Percentiles rank a stretch among this genome's conserved stretches.
phyloP scores from a whole-genome alignment of 148 eudicot genomes.

The Rhododendron henanense region DNA sequence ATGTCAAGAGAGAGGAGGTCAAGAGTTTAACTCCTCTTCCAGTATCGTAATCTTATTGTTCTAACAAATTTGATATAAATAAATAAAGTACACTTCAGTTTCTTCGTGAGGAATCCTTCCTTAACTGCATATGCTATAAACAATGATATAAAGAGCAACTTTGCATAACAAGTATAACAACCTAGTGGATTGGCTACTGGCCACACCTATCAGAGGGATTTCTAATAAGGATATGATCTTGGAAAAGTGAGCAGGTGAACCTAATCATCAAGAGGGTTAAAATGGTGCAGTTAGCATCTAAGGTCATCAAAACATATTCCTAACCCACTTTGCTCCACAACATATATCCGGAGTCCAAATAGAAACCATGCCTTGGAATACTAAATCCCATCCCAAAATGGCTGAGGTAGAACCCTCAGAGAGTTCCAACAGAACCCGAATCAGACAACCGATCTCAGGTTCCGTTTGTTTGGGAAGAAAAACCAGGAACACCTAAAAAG shows the following conservation, averaged over 20 bases:
- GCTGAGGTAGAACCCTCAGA: slow-evolving; percentile 29
- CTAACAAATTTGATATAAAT: too few relatives aligned
- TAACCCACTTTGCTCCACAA: slow-evolving; percentile 27
- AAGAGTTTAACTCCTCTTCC: too few relatives aligned
- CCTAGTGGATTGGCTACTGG: slow-evolving; percentile 5
- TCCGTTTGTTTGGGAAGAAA: slow-evolving; percentile 91
- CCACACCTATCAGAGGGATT: neutral
- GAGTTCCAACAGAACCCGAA: slow-evolving; percentile 23
- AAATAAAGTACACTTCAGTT: neutral
- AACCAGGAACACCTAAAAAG: slow-evolving; percentile 67
- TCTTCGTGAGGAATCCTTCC: neutral
- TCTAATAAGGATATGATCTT: neutral
- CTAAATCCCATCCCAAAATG: slow-evolving; percentile 29
- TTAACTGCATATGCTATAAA: neutral
- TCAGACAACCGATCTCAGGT: slow-evolving; percentile 52
- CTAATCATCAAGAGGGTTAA: slow-evolving; percentile 24
- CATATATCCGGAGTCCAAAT: neutral
- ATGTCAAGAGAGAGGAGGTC: too few relatives aligned
- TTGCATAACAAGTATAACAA: neutral
- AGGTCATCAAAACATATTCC: slow-evolving; percentile 13
- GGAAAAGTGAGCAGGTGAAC: slow-evolving; percentile 31
- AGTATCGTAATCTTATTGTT: too few relatives aligned
- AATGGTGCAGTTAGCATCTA: slow-evolving; percentile 24
- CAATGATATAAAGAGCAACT: neutral
- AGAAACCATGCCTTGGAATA: neutral